phyloP scores from a whole-genome alignment of 1,139 yeast species.

The Hanseniaspora gamundiae region DNA sequence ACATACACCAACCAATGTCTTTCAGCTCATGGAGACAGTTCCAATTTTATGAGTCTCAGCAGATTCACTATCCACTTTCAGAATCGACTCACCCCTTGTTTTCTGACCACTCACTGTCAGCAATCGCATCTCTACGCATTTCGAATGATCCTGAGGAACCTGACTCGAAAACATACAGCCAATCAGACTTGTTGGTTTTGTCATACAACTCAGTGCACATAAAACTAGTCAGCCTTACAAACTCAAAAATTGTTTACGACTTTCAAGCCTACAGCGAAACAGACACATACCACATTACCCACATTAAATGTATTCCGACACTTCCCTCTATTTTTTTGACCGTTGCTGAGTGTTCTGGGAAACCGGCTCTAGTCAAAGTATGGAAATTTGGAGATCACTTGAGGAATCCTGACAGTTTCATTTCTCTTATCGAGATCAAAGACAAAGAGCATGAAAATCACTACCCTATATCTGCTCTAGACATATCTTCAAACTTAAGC shows the following conservation, averaged over 20 bases:
- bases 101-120: slow-evolving; percentile 62
- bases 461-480: slow-evolving; percentile 60
- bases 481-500: slow-evolving; percentile 42
- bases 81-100: slow-evolving; percentile 54
- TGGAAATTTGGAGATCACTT: slow-evolving; percentile 55
- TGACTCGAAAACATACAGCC: background rate
- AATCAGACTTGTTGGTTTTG: slow-evolving; percentile 36
- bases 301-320: slow-evolving; percentile 36
- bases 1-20: slow-evolving; percentile 31
- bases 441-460: slow-evolving; percentile 40
- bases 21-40: slow-evolving; percentile 70
- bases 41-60: slow-evolving; percentile 73
- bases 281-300: slow-evolving; percentile 49
- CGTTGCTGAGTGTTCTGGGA: slow-evolving; percentile 63
- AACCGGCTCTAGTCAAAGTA: slow-evolving; percentile 51
- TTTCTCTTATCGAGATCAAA: slow-evolving; percentile 31
- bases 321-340: slow-evolving; percentile 41
- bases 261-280: slow-evolving; percentile 50
- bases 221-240: slow-evolving; percentile 40
- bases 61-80: slow-evolving; percentile 71
- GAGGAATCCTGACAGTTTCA: slow-evolving; percentile 28
- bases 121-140: slow-evolving; percentile 40
- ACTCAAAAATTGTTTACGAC: slow-evolving; percentile 34
- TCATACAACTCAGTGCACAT: slow-evolving; percentile 47
- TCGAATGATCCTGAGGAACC: background rate